These are phyloP conservation scores for Claviceps maximensis DNA, from an alignment of 2,329 filamentous ascomycete species.

Conservation along the genomic window DNA sequence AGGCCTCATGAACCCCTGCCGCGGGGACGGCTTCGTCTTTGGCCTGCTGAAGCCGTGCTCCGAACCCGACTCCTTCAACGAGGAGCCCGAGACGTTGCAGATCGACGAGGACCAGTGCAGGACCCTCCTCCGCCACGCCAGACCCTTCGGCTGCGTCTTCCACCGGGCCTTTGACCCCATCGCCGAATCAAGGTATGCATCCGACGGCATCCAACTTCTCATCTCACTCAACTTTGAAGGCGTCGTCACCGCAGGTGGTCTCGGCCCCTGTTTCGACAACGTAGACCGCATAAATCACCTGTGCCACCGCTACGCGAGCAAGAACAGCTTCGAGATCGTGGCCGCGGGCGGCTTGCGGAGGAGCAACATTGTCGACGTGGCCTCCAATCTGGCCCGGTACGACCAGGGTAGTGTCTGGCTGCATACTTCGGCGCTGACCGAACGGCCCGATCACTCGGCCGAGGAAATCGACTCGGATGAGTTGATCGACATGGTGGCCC, in stretches of 20 bases:
- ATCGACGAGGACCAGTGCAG: conserved; percentile 29
- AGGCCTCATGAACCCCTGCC: conserved; percentile 22
- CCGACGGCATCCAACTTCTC: conserved; percentile 21
- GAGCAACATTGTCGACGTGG: conserved; percentile 22
- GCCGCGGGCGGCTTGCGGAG: conserved; percentile 38
- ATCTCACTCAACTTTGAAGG: conserved; percentile 32
- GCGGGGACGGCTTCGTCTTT: conserved; percentile 45
- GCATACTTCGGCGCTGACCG: conserved; percentile 29
- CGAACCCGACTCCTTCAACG: not conserved
- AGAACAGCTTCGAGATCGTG: conserved; percentile 30
- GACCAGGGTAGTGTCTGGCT: conserved; percentile 23
- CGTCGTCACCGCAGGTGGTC: conserved; percentile 40
- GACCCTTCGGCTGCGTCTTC: conserved; percentile 34
- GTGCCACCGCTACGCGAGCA: conserved; percentile 13
- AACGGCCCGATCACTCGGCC: conserved; percentile 5
- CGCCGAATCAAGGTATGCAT: conserved; percentile 14
- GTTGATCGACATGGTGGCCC: conserved; percentile 10
- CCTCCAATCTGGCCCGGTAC: conserved; percentile 14
- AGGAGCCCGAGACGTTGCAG: not conserved
- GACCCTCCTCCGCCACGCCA: conserved; percentile 27
- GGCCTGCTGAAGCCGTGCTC: conserved; percentile 25
- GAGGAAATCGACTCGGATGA: conserved; percentile 16
- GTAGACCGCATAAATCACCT: conserved; percentile 23
- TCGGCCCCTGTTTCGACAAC: conserved; percentile 28
- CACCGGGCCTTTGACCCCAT: conserved; percentile 44